phyloP scores from a whole-genome alignment of 176 grass and related monocot genomes.

The Cenchrus fungigraminus region DNA sequence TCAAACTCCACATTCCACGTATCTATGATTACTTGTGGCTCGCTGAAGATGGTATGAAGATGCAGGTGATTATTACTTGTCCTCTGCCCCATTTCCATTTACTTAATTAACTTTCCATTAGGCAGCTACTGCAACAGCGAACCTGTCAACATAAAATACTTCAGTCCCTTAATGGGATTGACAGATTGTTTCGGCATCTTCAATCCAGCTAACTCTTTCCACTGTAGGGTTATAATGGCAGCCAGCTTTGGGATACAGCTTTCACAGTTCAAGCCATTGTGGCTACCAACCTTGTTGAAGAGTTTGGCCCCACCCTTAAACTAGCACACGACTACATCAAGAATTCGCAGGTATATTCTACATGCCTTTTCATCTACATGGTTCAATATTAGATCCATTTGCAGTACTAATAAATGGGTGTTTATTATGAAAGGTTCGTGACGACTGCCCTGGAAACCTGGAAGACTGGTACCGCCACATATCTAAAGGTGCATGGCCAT shows the following conservation, averaged over 20 bases:
- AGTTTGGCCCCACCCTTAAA: constrained; percentile 64
- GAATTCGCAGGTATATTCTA: constrained; percentile 57
- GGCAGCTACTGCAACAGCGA: too few relatives aligned
- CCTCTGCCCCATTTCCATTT: neutral
- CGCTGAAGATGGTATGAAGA: constrained; percentile 99
- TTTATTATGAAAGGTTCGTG: constrained; percentile 61
- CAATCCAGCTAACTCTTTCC: neutral
- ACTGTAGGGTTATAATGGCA: constrained; percentile 79
- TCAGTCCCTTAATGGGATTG: constrained; percentile 2
- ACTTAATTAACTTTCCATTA: neutral
- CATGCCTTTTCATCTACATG: constrained; percentile 5
- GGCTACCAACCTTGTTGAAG: constrained; percentile 61
- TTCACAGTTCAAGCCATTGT: constrained; percentile 81
- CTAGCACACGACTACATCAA: constrained; percentile 74
- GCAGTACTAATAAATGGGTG: constrained; percentile 25
- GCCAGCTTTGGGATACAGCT: constrained; percentile 87
- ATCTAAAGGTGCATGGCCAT: constrained; percentile 97
- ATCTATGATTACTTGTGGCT: constrained; percentile 78
- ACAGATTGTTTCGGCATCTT: constrained; percentile 16
- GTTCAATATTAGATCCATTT: constrained; percentile 5
- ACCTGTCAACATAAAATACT: too few relatives aligned
- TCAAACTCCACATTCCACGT: constrained; percentile 81
- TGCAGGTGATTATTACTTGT: constrained; percentile 54
- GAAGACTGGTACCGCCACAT: constrained; percentile 83
- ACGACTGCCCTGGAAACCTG: constrained; percentile 79